phyloP scores from a whole-genome alignment of 441 rosid genomes.

The Erysimum pusillum region DNA sequence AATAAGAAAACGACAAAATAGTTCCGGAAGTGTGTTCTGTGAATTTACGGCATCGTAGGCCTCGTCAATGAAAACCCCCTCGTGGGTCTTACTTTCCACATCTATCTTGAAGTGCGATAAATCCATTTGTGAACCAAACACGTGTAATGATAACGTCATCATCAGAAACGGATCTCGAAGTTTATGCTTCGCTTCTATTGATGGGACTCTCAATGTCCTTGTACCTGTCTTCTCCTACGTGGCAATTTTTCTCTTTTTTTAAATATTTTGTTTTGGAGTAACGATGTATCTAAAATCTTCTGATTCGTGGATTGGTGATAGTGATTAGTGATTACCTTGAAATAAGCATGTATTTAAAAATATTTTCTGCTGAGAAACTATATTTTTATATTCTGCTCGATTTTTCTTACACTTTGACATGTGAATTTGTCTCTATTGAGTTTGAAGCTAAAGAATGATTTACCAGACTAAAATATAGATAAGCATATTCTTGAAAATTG shows the following conservation, averaged over 20 bases:
- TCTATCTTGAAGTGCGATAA: constrained; percentile 29
- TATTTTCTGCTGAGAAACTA: neutral
- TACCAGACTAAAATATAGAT: neutral
- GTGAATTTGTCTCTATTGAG: neutral
- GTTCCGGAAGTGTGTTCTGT: constrained; percentile 25
- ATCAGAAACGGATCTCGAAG: constrained; percentile 29
- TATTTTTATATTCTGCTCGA: neutral
- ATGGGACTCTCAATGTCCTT: constrained; percentile 35
- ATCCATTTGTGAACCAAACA: constrained; percentile 7
- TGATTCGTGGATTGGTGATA: constrained; percentile 2
- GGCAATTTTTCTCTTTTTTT: neutral
- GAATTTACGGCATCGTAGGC: constrained; percentile 31
- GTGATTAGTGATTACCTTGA: neutral
- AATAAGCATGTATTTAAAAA: neutral
- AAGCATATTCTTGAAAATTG: constrained; percentile 10
- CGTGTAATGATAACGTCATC: constrained; percentile 35
- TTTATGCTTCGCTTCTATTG: constrained; percentile 25
- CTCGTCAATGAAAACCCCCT: constrained; percentile 11
- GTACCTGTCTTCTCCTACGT: constrained; percentile 30
- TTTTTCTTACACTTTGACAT: neutral
- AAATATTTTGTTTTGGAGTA: neutral
- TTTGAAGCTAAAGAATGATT: constrained; percentile 3
- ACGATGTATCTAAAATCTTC: neutral
- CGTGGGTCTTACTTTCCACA: constrained; percentile 27
- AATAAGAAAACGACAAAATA: constrained; percentile 4